Evolutionary conservation across 179 eudicot species (phyloP).

Genomic region (Drosera spatulata): DNA sequence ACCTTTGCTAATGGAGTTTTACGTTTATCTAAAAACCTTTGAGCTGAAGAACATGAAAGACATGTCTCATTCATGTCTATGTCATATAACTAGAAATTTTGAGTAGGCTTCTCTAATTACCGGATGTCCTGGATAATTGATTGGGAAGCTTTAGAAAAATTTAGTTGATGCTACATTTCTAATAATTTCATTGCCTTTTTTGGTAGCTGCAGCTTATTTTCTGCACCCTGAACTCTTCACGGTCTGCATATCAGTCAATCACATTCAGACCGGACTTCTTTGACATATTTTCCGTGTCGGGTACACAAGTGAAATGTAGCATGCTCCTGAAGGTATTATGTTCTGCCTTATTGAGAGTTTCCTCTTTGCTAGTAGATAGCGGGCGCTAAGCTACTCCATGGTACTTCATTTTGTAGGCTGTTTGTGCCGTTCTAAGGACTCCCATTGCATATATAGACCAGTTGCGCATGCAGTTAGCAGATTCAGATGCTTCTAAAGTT

Average conservation of each 20-base stretch:
- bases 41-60: no score
- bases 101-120: no score
- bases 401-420: slow-evolving; percentile 36
- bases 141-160: no score
- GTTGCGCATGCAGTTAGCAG: slow-evolving; percentile 45
- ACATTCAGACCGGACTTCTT: slow-evolving; percentile 74
- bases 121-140: no score
- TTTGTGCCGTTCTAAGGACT: slow-evolving; percentile 88
- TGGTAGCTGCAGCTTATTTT: slow-evolving; percentile 50
- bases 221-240: slow-evolving; percentile 70
- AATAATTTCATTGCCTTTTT: background rate
- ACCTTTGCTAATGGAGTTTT: no score
- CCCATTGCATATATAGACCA: slow-evolving; percentile 66
- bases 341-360: background rate
- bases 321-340: slow-evolving; percentile 81
- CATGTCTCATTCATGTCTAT: no score
- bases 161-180: background rate
- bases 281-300: slow-evolving; percentile 50
- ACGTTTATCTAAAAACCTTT: no score
- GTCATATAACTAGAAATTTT: no score
- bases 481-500: slow-evolving; percentile 67
- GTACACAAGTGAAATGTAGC: slow-evolving; percentile 66
- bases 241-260: slow-evolving; percentile 80
- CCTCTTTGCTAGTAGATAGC: background rate
- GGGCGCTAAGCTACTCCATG: background rate